A percentile compares a stretch with the other conserved stretches of the same genome.
Evolutionary conservation across 176 grass and related monocot genomes (phyloP).

Genomic region (bread wheat (Triticum aestivum)): IWGSC_CS_RefSeq_v2.1 NC_057812.1:654979846-654980345

Average conservation of each 20-base stretch:
- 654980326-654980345: too few species aligned
- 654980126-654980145: not conserved
- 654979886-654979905: too few species aligned
- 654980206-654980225: not conserved
- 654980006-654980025: not conserved
- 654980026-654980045: not conserved
- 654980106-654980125: not conserved
- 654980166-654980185: not conserved
- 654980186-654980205: not conserved
- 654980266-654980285: not conserved
- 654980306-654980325: too few species aligned
- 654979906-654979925: too few species aligned
- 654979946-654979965: too few species aligned
- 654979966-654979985: not conserved
- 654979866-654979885: too few species aligned
- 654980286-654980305: not conserved
- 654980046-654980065: not conserved
- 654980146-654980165: not conserved
- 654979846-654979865: too few species aligned
- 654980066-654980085: not conserved
- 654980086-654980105: not conserved
- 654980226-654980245: not conserved
- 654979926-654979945: too few species aligned
- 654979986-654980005: not conserved
- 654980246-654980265: accelerated